These are phyloP conservation scores for Cornus florida DNA, from an alignment of 148 eudicot species.

Conservation along the genomic window DNA sequence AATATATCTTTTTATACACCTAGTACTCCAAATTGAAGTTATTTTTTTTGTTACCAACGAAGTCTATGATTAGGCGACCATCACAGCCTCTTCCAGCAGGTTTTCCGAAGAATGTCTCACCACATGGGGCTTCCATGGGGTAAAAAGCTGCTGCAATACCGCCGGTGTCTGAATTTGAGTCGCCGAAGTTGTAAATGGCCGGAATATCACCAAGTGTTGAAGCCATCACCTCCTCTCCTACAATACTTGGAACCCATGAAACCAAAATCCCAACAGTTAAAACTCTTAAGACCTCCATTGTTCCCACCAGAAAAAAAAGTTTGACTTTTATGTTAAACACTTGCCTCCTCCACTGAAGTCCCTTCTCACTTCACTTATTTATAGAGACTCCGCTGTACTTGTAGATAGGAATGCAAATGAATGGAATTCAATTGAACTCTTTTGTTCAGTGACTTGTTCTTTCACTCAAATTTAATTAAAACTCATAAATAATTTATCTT, in stretches of 20 bases:
- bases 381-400: too few species aligned
- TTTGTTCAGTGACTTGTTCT: too few species aligned
- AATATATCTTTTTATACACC: background rate
- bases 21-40: background rate
- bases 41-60: conserved; percentile 27
- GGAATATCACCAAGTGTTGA: conserved; percentile 2
- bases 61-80: conserved; percentile 50
- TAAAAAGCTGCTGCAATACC: conserved; percentile 28
- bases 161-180: conserved; percentile 36
- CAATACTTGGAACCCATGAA: conserved; percentile 3
- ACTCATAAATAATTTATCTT: too few species aligned
- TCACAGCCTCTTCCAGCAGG: conserved; percentile 37
- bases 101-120: conserved; percentile 27
- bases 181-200: conserved; percentile 35
- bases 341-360: background rate
- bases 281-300: conserved; percentile 15
- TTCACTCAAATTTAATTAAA: too few species aligned
- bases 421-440: too few species aligned
- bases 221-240: conserved; percentile 5
- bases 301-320: background rate
- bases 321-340: background rate
- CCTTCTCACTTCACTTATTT: too few species aligned
- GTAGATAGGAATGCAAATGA: background rate
- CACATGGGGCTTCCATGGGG: conserved; percentile 11
- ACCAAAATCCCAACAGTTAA: background rate